Evolutionary conservation across 1,284 basidiomycete genomes (phyloP).

Genomic region (Rhizopogon hawkerae): DNA sequence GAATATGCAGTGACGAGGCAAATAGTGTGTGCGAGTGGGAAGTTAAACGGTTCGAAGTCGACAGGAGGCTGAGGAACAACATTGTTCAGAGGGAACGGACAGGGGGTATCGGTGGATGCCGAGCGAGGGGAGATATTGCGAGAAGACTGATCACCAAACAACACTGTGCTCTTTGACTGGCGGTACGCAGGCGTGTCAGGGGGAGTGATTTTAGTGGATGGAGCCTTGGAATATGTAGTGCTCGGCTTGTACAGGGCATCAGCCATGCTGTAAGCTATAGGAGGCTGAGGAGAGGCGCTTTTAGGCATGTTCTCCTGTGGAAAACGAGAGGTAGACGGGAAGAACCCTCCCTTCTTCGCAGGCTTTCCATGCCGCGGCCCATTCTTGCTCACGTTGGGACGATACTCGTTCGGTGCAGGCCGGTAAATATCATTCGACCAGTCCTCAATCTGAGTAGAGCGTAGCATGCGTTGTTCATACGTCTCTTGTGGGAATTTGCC

Average conservation of each 20-base stretch:
- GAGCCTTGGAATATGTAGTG: conserved; percentile 48
- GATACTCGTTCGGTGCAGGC: conserved; percentile 84
- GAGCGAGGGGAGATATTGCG: conserved; percentile 32
- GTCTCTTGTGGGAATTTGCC: conserved; percentile 93
- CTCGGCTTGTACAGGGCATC: conserved; percentile 58
- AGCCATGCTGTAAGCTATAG: conserved; percentile 69
- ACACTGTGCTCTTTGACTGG: conserved; percentile 78
- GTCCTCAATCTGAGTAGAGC: conserved; percentile 86
- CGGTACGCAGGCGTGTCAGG: conserved; percentile 71
- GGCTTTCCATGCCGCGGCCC: conserved; percentile 48
- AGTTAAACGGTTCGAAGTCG: conserved; percentile 94
- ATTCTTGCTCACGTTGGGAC: conserved; percentile 79
- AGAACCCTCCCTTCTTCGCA: conserved; percentile 55
- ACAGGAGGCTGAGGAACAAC: conserved; percentile 89
- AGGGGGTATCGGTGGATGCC: conserved; percentile 55
- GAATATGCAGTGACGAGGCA: conserved; percentile 98
- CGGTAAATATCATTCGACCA: conserved; percentile 97
- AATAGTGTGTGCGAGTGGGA: conserved; percentile 89
- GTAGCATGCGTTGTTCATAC: conserved; percentile 89
- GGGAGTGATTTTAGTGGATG: conserved; percentile 48
- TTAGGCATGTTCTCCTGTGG: conserved; percentile 65
- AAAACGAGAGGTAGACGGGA: conserved; percentile 81
- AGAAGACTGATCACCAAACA: conserved; percentile 39
- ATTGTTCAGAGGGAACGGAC: conserved; percentile 88
- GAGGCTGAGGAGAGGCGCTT: conserved; percentile 52